A percentile compares a stretch with the other conserved stretches of the same genome.
These are phyloP conservation scores for Pelargonium cotyledonis DNA, from an alignment of 441 rosid species.

Conservation along the genomic window DNA sequence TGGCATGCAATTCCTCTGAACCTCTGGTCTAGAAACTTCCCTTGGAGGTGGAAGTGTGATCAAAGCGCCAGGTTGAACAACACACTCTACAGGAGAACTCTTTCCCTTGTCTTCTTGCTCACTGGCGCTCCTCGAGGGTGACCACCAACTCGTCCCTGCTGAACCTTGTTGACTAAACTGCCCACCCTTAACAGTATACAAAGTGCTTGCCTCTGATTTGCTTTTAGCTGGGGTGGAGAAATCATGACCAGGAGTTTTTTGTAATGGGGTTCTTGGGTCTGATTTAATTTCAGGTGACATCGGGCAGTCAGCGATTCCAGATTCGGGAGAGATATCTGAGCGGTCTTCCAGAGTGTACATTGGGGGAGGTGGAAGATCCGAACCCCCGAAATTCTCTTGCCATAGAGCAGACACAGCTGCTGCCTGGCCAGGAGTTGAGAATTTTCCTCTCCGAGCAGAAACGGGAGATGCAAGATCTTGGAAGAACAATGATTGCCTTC, in stretches of 20 bases:
- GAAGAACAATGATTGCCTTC: constrained; percentile 71
- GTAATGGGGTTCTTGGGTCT: constrained; percentile 46
- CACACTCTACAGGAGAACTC: constrained; percentile 87
- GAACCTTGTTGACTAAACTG: constrained; percentile 60
- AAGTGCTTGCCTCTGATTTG: constrained; percentile 49
- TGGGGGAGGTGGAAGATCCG: constrained; percentile 95
- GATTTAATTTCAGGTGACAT: constrained; percentile 58
- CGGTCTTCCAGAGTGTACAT: constrained; percentile 82
- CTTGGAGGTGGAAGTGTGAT: constrained; percentile 82
- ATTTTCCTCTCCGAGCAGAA: constrained; percentile 66
- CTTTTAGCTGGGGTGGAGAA: constrained; percentile 47
- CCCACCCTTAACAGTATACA: constrained; percentile 48
- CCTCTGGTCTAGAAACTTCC: constrained; percentile 92
- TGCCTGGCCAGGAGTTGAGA: constrained; percentile 67
- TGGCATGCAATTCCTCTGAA: constrained; percentile 56
- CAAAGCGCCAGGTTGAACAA: constrained; percentile 71
- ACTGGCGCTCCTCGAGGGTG: constrained; percentile 42
- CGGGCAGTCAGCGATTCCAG: constrained; percentile 70
- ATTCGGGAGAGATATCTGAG: constrained; percentile 75
- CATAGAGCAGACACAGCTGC: constrained; percentile 91
- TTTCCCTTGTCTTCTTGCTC: constrained; percentile 81
- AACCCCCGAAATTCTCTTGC: constrained; percentile 75
- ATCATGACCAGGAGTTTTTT: constrained; percentile 41
- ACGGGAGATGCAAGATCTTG: constrained; percentile 81
- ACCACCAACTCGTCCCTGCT: constrained; percentile 66